A percentile compares a stretch with the other conserved stretches of the same genome.
phyloP scores from a whole-genome alignment of 306 rosid species.

The Gastrolobium bilobum region DNA sequence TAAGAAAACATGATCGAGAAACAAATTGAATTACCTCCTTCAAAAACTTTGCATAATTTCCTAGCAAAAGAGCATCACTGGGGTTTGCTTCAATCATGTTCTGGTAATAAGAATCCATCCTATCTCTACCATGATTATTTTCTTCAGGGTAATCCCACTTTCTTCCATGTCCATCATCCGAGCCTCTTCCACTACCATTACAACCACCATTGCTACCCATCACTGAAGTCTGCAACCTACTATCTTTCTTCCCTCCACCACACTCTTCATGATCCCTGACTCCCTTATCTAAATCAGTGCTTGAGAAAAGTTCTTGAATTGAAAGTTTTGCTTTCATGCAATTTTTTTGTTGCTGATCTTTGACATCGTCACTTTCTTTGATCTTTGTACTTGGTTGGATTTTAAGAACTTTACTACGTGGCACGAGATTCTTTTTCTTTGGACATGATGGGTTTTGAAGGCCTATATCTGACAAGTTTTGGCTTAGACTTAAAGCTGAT shows the following conservation, averaged over 20 bases:
- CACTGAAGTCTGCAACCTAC: conserved; percentile 55
- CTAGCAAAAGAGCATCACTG: conserved; percentile 73
- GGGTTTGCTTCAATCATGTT: conserved; percentile 85
- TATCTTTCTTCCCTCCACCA: conserved; percentile 37
- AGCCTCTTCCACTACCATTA: conserved; percentile 55
- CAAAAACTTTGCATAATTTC: conserved; percentile 88
- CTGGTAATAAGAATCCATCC: conserved; percentile 69
- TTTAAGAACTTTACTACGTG: conserved; percentile 21
- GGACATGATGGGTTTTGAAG: conserved; percentile 46
- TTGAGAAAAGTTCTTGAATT: conserved; percentile 52
- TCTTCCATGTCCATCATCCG: conserved; percentile 49
- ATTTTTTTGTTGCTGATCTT: conserved; percentile 39
- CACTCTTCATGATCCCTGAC: conserved; percentile 40
- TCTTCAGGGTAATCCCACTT: conserved; percentile 54
- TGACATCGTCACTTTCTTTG: conserved; percentile 45
- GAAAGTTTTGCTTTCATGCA: conserved; percentile 36
- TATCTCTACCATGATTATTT: conserved; percentile 60
- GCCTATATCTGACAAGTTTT: conserved; percentile 46
- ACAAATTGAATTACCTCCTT: conserved; percentile 65
- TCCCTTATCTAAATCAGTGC: conserved; percentile 58
- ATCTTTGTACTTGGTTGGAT: conserved; percentile 37
- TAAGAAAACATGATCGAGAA: neutral
- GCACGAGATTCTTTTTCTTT: conserved; percentile 41
- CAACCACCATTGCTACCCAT: conserved; percentile 59
- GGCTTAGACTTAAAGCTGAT: conserved; percentile 56